Evolutionary conservation across 2,329 filamentous ascomycete species (phyloP), one percentile per base, ranked within the genome.

Genomic region (Colletotrichum sp.): DNA sequence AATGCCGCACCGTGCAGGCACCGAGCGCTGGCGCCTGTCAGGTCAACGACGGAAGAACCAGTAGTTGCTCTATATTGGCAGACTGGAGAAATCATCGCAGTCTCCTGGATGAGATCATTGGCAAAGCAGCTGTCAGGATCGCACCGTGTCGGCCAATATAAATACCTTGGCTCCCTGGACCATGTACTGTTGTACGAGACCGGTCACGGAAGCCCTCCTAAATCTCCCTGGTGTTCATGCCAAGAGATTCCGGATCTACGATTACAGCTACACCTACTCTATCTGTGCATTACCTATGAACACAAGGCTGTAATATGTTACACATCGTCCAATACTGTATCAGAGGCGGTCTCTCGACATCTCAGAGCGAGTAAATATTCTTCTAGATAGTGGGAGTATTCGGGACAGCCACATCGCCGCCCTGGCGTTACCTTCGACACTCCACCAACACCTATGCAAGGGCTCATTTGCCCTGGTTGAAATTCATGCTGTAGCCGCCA

Each of bases 401-500:
- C 0, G n/a, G 44, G 44, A 22, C 44, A 52, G 1, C 44, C 0
- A 22, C 44, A 22, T 13, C 44, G 11, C n/a, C n/a, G 44, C n/a
- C 44, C 6, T 7, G 6, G 19, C 5, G 19, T n/a, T 1, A 48
- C n/a, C 44, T 48, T 22, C 9, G 2, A 48, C 12, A 5, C 39
- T 9, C 8, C n/a, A 0, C 44, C n/a, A 28, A 2, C 25, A 59
- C 22, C 22, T 6, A 61, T 19, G 55, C 22, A 19, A 59, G 4
- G 4, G n/a, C 5, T 68, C 44, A 73, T 52, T 74, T 36, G 4
- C 71, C 68, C 80, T 91, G 89, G 57, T 90, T 88, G 81, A 98
- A 98, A 79, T 96, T 96, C 93, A 99, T 94, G 84, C 94, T 98
- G 85, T 98, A 98, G 0, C 96, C 96, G 2, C 97, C 97, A 1